These are phyloP conservation scores for Vigna hirtella DNA, from an alignment of 306 rosid genomes.

Conservation along the genomic window DNA sequence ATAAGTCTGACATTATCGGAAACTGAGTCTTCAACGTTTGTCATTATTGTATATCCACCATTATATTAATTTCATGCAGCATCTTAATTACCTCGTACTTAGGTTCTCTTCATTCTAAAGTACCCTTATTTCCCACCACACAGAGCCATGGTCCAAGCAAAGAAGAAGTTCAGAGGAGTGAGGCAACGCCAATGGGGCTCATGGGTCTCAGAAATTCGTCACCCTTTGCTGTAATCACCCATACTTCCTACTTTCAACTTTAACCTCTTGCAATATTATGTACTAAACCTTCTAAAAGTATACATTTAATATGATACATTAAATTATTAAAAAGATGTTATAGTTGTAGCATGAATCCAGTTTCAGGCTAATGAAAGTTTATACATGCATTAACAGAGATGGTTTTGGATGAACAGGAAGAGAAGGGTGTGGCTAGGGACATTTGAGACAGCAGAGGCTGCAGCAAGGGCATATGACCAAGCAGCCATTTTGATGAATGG, in stretches of 20 bases:
- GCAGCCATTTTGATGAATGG: constrained; percentile 29
- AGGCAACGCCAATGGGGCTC: constrained; percentile 77
- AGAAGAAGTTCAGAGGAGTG: constrained; percentile 26
- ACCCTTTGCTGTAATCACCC: constrained; percentile 66
- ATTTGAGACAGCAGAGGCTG: constrained; percentile 35
- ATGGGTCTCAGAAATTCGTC: constrained; percentile 95
- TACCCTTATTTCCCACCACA: constrained; percentile 3
- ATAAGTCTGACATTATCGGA: neutral
- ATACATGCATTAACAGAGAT: neutral
- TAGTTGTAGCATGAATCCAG: too few species aligned
- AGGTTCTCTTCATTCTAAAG: neutral
- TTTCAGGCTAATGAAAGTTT: too few species aligned
- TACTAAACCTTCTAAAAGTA: too few species aligned
- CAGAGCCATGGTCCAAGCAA: constrained; percentile 4
- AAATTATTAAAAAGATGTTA: too few species aligned
- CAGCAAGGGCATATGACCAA: constrained; percentile 29
- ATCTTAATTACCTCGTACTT: neutral
- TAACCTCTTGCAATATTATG: too few species aligned
- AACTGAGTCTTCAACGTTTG: neutral
- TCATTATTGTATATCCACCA: neutral
- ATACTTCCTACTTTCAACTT: too few species aligned
- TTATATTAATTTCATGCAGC: neutral
- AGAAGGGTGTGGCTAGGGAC: constrained; percentile 35
- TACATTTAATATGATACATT: too few species aligned
- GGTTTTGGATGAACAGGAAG: neutral